Conservation (phyloP, 2,329 filamentous ascomycete species). For the Emergomyces pasteurianus region DNA sequence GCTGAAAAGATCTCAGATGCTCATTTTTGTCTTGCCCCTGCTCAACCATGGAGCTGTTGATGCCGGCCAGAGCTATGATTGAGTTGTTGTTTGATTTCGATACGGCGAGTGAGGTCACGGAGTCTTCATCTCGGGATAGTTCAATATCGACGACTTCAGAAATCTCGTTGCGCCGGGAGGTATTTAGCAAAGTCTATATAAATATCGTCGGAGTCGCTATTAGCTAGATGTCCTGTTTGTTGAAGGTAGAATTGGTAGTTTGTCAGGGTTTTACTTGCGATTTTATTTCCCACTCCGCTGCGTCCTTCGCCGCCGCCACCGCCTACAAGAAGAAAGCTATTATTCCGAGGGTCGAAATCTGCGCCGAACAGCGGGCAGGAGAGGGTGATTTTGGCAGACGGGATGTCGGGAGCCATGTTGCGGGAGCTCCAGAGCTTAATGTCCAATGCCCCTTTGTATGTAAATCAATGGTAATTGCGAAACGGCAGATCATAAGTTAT, state of each 20-base stretch:
- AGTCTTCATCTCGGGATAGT: conserved; percentile 76
- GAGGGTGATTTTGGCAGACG: conserved; percentile 51
- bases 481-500: background rate
- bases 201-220: background rate
- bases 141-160: conserved; percentile 59
- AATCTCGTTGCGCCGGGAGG: conserved; percentile 51
- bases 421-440: background rate
- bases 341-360: conserved; percentile 75
- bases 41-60: conserved; percentile 67
- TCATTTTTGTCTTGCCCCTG: conserved; percentile 66
- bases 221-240: conserved; percentile 2
- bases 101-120: conserved; percentile 68
- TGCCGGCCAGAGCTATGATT: conserved; percentile 56
- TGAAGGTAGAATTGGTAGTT: background rate
- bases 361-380: conserved; percentile 77
- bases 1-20: conserved; percentile 66
- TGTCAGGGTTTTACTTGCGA: conserved; percentile 42
- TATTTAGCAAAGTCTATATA: conserved; percentile 56
- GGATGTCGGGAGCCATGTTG: conserved; percentile 28
- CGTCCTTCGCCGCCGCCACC: conserved; percentile 76
- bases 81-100: conserved; percentile 46
- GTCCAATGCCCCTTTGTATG: background rate
- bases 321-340: conserved; percentile 64
- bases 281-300: conserved; percentile 76
- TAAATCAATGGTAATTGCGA: background rate